A percentile compares a stretch with the other conserved stretches of the same genome.
These are phyloP conservation scores for Termitomyces sp. DNA, from an alignment of 768 basidiomycete species.

Conservation along the genomic window DNA sequence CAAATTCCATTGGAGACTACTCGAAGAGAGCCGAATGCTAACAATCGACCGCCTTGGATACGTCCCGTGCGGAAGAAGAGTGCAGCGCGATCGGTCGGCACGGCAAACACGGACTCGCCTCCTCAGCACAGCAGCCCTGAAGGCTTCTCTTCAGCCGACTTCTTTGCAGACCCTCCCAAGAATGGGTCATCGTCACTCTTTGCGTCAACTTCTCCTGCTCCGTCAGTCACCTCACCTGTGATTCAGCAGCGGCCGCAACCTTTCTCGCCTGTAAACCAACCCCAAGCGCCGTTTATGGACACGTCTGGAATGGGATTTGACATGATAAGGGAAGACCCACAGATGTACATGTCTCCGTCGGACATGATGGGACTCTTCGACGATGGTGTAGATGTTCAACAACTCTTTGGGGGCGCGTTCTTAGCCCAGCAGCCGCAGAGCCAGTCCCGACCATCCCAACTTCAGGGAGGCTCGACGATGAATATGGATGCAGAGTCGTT, in stretches of 20 bases:
- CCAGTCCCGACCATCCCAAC: slow-evolving; percentile 1
- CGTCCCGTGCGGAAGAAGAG: slow-evolving; percentile 82
- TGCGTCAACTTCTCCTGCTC: slow-evolving; percentile 15
- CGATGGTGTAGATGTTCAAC: slow-evolving; percentile 40
- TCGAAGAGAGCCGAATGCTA: slow-evolving; percentile 41
- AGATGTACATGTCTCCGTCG: slow-evolving; percentile 50
- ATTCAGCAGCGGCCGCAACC: slow-evolving; percentile 11
- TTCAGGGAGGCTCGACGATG: slow-evolving; percentile 7
- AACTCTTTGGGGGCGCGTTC: slow-evolving; percentile 25
- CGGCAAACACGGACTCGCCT: slow-evolving; percentile 36
- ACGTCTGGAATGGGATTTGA: slow-evolving; percentile 35
- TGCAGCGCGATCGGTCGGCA: slow-evolving; percentile 33
- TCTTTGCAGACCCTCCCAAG: slow-evolving; percentile 49
- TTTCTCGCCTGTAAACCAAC: slow-evolving; percentile 11
- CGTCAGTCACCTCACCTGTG: slow-evolving; percentile 1
- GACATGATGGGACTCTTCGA: slow-evolving; percentile 63
- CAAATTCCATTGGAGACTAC: slow-evolving; percentile 74
- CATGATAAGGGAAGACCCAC: slow-evolving; percentile 40
- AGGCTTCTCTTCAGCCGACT: slow-evolving; percentile 59
- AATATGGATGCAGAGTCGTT: slow-evolving; percentile 15
- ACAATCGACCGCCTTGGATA: slow-evolving; percentile 78
- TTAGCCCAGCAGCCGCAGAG: slow-evolving; percentile 13
- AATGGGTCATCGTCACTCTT: slow-evolving; percentile 16
- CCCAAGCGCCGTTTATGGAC: slow-evolving; percentile 30
- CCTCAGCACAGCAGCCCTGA: slow-evolving; percentile 58